Conservation (phyloP, 1,284 basidiomycete species). For the Sanghuangporus weigelae region DNA sequence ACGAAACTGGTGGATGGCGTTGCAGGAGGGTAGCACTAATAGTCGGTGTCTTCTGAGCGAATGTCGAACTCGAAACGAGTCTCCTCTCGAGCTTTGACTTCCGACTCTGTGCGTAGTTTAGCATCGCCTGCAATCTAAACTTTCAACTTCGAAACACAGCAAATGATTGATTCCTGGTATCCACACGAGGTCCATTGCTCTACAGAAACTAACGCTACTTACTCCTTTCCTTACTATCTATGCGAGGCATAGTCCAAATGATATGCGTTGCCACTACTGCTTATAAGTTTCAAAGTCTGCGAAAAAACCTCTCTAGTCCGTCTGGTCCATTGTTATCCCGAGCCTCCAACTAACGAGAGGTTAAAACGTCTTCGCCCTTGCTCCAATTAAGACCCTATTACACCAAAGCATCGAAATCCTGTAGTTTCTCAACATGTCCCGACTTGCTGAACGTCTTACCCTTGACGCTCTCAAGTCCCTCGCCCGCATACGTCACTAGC, state of each 20-base stretch:
- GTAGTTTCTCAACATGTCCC: conserved; percentile 41
- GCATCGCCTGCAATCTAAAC: background rate
- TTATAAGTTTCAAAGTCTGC: too few relatives aligned
- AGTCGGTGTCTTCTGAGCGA: background rate
- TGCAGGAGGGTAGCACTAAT: conserved; percentile 37
- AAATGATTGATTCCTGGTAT: background rate
- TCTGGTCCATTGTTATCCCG: background rate
- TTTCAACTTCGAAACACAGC: background rate
- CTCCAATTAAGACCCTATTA: conserved; percentile 18
- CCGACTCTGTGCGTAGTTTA: background rate
- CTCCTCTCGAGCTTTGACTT: background rate
- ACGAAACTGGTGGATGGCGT: conserved; percentile 38
- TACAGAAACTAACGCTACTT: background rate
- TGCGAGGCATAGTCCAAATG: background rate
- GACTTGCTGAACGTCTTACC: conserved; percentile 73
- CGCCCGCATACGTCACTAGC: conserved; percentile 84
- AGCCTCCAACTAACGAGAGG: background rate
- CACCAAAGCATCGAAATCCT: conserved; percentile 46
- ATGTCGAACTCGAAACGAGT: background rate
- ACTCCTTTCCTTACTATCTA: background rate
- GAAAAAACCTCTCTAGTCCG: too few relatives aligned
- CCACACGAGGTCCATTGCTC: background rate
- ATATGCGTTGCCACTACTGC: background rate
- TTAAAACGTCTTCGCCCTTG: background rate
- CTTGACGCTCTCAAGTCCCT: conserved; percentile 78